A percentile compares a stretch with the other conserved stretches of the same genome.
These are phyloP conservation scores for Botrytis tulipae DNA, from an alignment of 2,329 filamentous ascomycete species.

Conservation along the genomic window DNA sequence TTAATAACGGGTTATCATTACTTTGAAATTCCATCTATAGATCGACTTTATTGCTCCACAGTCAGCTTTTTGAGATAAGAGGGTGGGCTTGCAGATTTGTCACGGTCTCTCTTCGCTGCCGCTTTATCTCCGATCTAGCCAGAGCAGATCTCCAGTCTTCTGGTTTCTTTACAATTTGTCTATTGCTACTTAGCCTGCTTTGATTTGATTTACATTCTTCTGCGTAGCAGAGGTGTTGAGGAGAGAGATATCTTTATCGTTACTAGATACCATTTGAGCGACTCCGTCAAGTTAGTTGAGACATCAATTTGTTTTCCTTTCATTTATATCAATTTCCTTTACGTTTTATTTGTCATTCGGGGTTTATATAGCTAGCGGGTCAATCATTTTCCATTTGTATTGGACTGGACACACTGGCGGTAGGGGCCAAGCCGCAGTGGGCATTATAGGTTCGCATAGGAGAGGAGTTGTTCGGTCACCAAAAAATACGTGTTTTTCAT, in stretches of 20 bases:
- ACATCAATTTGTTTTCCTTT: slow-evolving; percentile 7
- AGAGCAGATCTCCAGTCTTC: not conserved
- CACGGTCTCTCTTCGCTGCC: not conserved
- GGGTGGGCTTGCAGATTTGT: not conserved
- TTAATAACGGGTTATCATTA: not conserved
- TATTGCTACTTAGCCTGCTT: not conserved
- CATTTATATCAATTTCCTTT: not conserved
- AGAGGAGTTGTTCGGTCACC: slow-evolving; percentile 15
- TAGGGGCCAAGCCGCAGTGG: slow-evolving; percentile 11
- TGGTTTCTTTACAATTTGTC: not conserved
- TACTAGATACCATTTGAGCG: slow-evolving; percentile 13
- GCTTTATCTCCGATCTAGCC: not conserved
- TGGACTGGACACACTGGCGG: not conserved
- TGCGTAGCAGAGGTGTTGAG: not conserved
- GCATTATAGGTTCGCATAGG: slow-evolving; percentile 12
- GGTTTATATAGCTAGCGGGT: not conserved
- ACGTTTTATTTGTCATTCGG: not conserved
- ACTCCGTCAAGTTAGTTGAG: not conserved
- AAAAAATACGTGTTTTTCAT: slow-evolving; percentile 1
- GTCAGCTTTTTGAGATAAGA: not conserved
- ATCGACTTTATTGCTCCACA: not conserved
- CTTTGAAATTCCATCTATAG: not conserved
- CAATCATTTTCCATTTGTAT: slow-evolving; percentile 2
- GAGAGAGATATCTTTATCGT: slow-evolving; percentile 8
- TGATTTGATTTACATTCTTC: not conserved